Base-by-base conservation (phyloP, 2,329 filamentous ascomycete genomes). In the Diplodia scrobiculata region DNA sequence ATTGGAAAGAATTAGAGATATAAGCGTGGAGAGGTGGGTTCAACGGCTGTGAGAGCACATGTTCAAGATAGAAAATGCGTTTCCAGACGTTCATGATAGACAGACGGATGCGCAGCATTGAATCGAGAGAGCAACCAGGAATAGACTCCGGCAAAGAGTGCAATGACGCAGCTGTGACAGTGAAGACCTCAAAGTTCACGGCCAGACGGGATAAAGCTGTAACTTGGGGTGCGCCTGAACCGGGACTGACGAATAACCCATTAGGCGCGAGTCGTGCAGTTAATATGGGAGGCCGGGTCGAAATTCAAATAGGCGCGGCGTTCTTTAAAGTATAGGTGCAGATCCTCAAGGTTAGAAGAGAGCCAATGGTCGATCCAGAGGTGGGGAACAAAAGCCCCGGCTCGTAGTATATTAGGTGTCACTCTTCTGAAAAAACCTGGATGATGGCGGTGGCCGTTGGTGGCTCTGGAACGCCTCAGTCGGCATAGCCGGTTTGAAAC, bases 211-310 rank as follows among this genome's bases (percentile, higher is more conserved):
- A 60, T 41, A 48, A 48, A 60, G 41, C 38, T 60, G 55, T 48
- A 32, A 48, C 41, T 5, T 34, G 14, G 55, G 17, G 13, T 32
- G 55, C 38, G 27, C 45, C 38, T 60, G 34, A 48, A 47, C 48
- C 25, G 38, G 55, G 41, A 17, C 55, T 19, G 38, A 19, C n/a
- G 11, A 32, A 11, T 6, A n/a, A 9, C 0, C 19, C 19, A 25
- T 17, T 48, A 19, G 58, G 25, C 27, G 45, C 41, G 45, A 62
- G 58, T 50, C 58, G 45, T 62, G 58, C n/a, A 29, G 29, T 62
- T 62, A 62, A 62, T 62, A 5, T 62, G 58, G 58, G 48, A 62
- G 29, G 45, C 45, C 58, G 58, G 58, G 41, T 50, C 29, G 58
- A 48, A 5, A 29, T 47, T 41, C 29, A 62, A 41, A 50, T 50